Evolutionary conservation across 1,284 basidiomycete species (phyloP).

Genomic region (Serendipita sp.): DNA sequence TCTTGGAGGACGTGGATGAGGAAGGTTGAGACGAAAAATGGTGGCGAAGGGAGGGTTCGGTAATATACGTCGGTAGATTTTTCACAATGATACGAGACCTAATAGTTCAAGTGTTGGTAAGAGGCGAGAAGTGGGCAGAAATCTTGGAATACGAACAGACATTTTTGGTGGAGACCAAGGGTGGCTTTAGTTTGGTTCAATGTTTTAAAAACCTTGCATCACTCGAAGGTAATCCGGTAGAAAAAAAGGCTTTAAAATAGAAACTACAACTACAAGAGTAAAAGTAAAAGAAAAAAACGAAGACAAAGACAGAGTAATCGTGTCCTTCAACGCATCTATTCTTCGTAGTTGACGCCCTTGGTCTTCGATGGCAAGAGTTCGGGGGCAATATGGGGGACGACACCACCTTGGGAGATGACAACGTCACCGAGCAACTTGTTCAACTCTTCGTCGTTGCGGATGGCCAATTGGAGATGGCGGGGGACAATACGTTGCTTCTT

Average conservation of each 20-base stretch:
- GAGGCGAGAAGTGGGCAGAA: not conserved
- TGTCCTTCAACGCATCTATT: not conserved
- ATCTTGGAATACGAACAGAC: not conserved
- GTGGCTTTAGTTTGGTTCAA: too few relatives aligned
- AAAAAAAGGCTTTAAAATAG: slow-evolving; percentile 45
- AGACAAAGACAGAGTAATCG: slow-evolving; percentile 9
- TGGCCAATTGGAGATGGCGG: slow-evolving; percentile 79
- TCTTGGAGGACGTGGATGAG: slow-evolving; percentile 18
- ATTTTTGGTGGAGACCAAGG: not conserved
- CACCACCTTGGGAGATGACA: slow-evolving; percentile 84
- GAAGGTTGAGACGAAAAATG: slow-evolving; percentile 48
- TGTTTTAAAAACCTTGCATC: too few relatives aligned
- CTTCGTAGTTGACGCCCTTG: slow-evolving; percentile 13
- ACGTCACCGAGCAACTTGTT: slow-evolving; percentile 33
- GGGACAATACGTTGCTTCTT: slow-evolving; percentile 86
- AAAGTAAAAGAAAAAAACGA: slow-evolving; percentile 12
- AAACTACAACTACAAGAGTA: not conserved
- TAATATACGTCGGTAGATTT: slow-evolving; percentile 68
- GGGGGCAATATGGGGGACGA: slow-evolving; percentile 52
- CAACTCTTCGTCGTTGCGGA: slow-evolving; percentile 76
- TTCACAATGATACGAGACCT: slow-evolving; percentile 91
- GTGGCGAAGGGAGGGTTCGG: slow-evolving; percentile 48
- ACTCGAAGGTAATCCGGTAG: slow-evolving; percentile 37
- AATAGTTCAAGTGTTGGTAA: not conserved
- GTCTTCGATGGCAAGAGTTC: slow-evolving; percentile 45